A percentile compares a stretch with the other conserved stretches of the same genome.
These are phyloP conservation scores for Colletotrichum magnum DNA, from an alignment of 2,329 filamentous ascomycete species.

Conservation along the genomic window DNA sequence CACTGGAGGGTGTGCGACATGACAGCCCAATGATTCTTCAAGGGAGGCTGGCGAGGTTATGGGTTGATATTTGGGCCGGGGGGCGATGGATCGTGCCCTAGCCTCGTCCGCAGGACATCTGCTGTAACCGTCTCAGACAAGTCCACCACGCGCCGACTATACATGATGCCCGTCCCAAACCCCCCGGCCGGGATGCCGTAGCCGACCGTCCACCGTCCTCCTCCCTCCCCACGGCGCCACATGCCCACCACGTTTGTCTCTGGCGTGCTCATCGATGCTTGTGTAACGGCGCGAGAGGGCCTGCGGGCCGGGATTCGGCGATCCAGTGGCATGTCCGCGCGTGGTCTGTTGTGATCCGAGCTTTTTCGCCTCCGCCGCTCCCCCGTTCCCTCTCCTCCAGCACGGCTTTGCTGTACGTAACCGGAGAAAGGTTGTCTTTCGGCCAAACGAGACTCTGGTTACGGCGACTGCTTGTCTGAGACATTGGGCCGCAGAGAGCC, in stretches of 20 bases:
- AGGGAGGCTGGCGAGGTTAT: background rate
- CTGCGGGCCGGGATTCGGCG: background rate
- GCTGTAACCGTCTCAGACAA: slow-evolving; percentile 32
- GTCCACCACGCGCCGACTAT: slow-evolving; percentile 25
- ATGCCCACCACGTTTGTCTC: slow-evolving; percentile 26
- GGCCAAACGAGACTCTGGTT: slow-evolving; percentile 32
- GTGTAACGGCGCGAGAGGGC: slow-evolving; percentile 26
- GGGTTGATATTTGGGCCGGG: slow-evolving; percentile 8
- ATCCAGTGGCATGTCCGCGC: slow-evolving; percentile 29
- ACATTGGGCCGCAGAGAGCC: slow-evolving; percentile 22
- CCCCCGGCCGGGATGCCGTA: background rate
- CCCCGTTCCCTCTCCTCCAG: background rate
- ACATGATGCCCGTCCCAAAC: slow-evolving; percentile 15
- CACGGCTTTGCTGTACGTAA: slow-evolving; percentile 35
- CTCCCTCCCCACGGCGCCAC: slow-evolving; percentile 15
- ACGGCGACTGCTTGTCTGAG: slow-evolving; percentile 34
- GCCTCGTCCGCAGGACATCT: slow-evolving; percentile 14
- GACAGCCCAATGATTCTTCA: slow-evolving; percentile 2
- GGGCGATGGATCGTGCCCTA: slow-evolving; percentile 9
- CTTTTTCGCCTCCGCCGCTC: slow-evolving; percentile 14
- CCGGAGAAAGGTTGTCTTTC: slow-evolving; percentile 28
- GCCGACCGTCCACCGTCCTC: background rate
- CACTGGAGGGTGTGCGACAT: slow-evolving; percentile 22
- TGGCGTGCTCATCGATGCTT: background rate
- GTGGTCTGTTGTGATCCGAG: slow-evolving; percentile 26